phyloP scores from a whole-genome alignment of 2,329 filamentous ascomycete genomes.

The Diaporthe citri region DNA sequence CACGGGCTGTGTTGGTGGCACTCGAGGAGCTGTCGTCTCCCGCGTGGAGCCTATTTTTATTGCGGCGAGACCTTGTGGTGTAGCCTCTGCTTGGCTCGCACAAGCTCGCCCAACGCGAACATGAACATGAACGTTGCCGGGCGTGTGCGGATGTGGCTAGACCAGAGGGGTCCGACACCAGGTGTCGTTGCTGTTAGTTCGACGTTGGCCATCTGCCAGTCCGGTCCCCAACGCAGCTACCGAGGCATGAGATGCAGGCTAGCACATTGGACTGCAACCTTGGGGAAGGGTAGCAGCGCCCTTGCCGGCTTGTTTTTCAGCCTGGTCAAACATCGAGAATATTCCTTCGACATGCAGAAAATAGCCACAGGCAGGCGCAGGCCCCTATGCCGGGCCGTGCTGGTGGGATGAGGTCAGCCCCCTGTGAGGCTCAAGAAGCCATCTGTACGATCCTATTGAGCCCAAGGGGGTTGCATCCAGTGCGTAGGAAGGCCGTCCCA shows the following conservation, averaged over 20 bases:
- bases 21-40: constrained; percentile 28
- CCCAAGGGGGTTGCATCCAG: constrained; percentile 2
- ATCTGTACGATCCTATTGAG: constrained; percentile 21
- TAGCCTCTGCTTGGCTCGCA: constrained; percentile 21
- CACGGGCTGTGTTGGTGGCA: constrained; percentile 36
- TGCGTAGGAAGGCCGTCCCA: constrained; percentile 12
- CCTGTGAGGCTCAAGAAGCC: constrained; percentile 38
- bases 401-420: constrained; percentile 32
- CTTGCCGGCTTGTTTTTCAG: constrained; percentile 29
- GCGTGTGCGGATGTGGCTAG: not conserved
- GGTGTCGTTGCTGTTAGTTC: constrained; percentile 16
- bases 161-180: constrained; percentile 29
- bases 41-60: constrained; percentile 40
- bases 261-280: constrained; percentile 4
- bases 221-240: constrained; percentile 25
- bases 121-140: not conserved
- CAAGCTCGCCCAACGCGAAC: constrained; percentile 15
- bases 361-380: constrained; percentile 24
- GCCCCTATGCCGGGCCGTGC: not conserved
- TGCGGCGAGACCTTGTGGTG: constrained; percentile 35
- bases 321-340: constrained; percentile 27
- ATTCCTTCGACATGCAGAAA: constrained; percentile 34
- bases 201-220: constrained; percentile 13
- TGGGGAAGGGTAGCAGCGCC: constrained; percentile 19
- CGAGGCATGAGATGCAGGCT: constrained; percentile 25